phyloP scores from a whole-genome alignment of 441 rosid genomes.

The Hypseocharis bilobata region DNA sequence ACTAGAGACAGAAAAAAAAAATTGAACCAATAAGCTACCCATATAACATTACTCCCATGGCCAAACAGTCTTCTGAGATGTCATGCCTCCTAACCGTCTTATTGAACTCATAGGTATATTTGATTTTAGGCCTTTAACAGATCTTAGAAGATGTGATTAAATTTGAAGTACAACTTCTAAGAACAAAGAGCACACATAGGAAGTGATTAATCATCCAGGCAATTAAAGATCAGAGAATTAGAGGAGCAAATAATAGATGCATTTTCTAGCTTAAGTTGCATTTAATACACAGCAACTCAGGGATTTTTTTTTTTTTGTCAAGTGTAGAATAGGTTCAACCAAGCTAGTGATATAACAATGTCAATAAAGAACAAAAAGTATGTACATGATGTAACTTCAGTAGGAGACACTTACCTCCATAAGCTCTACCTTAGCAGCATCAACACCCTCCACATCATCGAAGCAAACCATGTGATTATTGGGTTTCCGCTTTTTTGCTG shows the following conservation, averaged over 20 bases:
- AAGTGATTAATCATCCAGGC: too few species aligned
- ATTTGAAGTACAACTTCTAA: background rate
- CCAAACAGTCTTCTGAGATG: too few species aligned
- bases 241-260: background rate
- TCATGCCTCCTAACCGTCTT: too few species aligned
- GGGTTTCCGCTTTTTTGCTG: conserved; percentile 58
- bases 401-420: conserved; percentile 53
- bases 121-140: too few species aligned
- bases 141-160: too few species aligned
- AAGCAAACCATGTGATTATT: conserved; percentile 53
- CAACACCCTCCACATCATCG: conserved; percentile 94
- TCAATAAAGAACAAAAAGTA: background rate
- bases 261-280: background rate
- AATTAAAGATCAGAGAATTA: background rate
- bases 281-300: background rate
- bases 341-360: background rate
- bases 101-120: background rate
- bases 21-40: background rate
- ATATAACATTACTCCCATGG: too few species aligned
- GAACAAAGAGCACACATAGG: background rate
- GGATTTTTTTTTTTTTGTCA: background rate
- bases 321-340: background rate
- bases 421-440: conserved; percentile 81
- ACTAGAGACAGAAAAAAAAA: background rate
- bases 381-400: background rate